Evolutionary conservation across 345 rosid species (phyloP), one percentile per base, ranked within the genome.

Genomic region (Cardamine resedifolia): DNA sequence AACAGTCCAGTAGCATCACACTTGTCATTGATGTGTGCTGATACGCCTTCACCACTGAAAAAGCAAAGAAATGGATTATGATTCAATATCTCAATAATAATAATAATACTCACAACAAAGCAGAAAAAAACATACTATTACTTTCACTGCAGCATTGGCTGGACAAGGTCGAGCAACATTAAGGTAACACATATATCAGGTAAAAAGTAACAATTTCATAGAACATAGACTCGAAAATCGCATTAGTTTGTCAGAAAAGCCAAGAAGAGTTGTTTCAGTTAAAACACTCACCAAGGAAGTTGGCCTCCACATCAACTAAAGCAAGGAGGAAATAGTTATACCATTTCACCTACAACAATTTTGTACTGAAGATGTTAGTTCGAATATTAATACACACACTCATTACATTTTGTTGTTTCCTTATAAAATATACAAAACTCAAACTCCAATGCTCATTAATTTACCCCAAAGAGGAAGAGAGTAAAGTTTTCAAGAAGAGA

Each of bases 1-100:
- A 95, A 73, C 99, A 95, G 70, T 95, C 98, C 19, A 95, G 85
- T 60, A 95, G 84, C 98, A 90, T 95, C 57, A 95, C 80, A 58
- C 98, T 95, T 27, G 99, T 95, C 36, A 95, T 66, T 39, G 98
- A 84, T 55, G 96, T 88, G 82, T 90, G 79, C 80, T 95, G 96
- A 78, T 83, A 85, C 18, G 99, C 97, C 86, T 95, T 95, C 78
- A 88, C 97, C 82, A 88, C 98, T 91, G 88, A 68, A 31, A 57
- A 71, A 50, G 55, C 19, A 67, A 59, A 19, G 73, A 26, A 67
- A 16, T n/a, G n/a, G n/a, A n/a, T n/a, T n/a, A n/a, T n/a, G n/a
- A n/a, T n/a, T n/a, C n/a, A n/a, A n/a, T n/a, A n/a, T n/a, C n/a
- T n/a, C n/a, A n/a, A n/a, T n/a, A n/a, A n/a, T 50, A 36, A 55